Evolutionary conservation across 331 rosid species (phyloP), one percentile per base, ranked within the genome.

Genomic region (Quercus phellos): DNA sequence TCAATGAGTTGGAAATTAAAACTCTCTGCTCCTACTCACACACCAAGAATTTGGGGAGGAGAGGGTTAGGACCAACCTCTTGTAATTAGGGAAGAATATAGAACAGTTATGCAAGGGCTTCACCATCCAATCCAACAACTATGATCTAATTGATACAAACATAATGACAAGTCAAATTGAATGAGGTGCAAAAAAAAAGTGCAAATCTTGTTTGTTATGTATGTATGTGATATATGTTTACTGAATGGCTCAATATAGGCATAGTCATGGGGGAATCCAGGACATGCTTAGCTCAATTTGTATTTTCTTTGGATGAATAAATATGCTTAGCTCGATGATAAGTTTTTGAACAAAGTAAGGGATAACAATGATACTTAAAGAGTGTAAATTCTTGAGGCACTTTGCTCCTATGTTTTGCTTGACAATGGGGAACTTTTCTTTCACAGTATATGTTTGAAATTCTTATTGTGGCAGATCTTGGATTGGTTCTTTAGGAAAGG

Each of bases 401-500:
- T 7, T 55, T 6, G n/a, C 4, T 2, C 12, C 26, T 55, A 19
- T 55, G 22, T 55, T 55, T n/a, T 55, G 61, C 12, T 55, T n/a
- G 12, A 19, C 10, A 19, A 55, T 6, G 26, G 19, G 12, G 51
- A 42, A 42, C 13, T 42, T 42, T 42, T 42, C 51, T 72, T 55
- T 24, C 42, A 32, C 21, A 29, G 51, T 9, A 29, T 30, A 16
- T 30, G 3, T 68, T 19, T 34, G 26, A 1, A n/a, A 24, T 5
- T 78, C 51, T 30, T 17, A 2, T 55, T 76, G 13, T 80, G 50
- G 68, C 77, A 89, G 97, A 16, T 90, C 1, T 78, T 92, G 70
- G 95, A 92, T 83, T 87, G 88, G 84, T 67, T 75, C 50, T 89
- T 92, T 18, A 92, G 95, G n/a, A 80, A 86, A 73, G 81, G 78